These are phyloP conservation scores for Cymodocea nodosa DNA, from an alignment of 116 monocot genomes.

Conservation along the genomic window DNA sequence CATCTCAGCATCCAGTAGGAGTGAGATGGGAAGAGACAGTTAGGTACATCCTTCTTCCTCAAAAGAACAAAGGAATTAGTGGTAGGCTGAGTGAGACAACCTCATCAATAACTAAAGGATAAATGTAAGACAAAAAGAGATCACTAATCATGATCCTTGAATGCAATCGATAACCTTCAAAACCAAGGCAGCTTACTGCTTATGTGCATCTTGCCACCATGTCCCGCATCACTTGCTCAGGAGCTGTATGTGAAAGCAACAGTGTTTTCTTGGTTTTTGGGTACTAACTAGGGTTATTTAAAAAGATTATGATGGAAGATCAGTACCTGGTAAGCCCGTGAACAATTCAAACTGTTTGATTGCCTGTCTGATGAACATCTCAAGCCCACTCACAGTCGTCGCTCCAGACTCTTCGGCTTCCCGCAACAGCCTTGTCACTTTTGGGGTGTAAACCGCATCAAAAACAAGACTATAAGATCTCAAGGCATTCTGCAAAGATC, in stretches of 20 bases:
- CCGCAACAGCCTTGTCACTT: slow-evolving; percentile 65
- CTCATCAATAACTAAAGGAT: not conserved
- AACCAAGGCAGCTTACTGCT: not conserved
- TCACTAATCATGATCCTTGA: not conserved
- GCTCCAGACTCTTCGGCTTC: slow-evolving; percentile 79
- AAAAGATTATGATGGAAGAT: not conserved
- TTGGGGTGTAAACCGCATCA: slow-evolving; percentile 92
- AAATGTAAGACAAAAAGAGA: not conserved
- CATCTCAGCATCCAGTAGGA: too few relatives aligned
- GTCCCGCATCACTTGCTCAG: slow-evolving; percentile 13
- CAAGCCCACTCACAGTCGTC: slow-evolving; percentile 58
- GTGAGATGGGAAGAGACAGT: too few relatives aligned
- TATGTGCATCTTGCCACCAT: not conserved
- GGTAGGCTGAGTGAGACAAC: too few relatives aligned
- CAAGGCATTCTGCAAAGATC: slow-evolving; percentile 61
- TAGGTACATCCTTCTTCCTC: too few relatives aligned
- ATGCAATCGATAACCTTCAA: not conserved
- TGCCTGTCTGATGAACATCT: slow-evolving; percentile 96
- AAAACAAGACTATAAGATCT: slow-evolving; percentile 62
- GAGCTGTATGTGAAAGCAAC: slow-evolving; percentile 8
- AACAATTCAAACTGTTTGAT: slow-evolving; percentile 84
- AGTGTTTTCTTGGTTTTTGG: not conserved
- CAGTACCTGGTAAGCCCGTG: slow-evolving; percentile 53
- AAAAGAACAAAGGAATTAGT: too few relatives aligned
- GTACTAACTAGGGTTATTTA: not conserved